Evolutionary conservation across 2,329 filamentous ascomycete genomes (phyloP).

Genomic region (Coniochaeta sp.): DNA sequence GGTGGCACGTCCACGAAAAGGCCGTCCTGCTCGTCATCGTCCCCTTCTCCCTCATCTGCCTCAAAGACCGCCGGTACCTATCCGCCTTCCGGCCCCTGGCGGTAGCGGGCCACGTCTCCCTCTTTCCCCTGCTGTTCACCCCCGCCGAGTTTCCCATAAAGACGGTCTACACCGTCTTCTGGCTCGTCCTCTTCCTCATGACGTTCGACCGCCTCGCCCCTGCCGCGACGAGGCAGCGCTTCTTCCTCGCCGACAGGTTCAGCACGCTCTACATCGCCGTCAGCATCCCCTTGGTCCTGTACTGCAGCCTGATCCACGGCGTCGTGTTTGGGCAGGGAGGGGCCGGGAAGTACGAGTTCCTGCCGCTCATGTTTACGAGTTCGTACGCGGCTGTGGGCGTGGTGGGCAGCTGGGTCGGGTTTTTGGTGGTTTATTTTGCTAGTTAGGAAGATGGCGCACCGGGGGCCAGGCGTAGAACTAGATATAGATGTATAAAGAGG

Average conservation of each 20-base stretch:
- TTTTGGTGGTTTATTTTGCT: slow-evolving; percentile 83
- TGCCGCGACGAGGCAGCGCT: slow-evolving; percentile 68
- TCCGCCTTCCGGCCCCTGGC: slow-evolving; percentile 87
- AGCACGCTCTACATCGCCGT: slow-evolving; percentile 83
- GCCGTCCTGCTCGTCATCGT: slow-evolving; percentile 91
- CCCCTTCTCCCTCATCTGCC: slow-evolving; percentile 86
- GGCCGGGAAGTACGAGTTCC: slow-evolving; percentile 80
- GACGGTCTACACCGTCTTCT: slow-evolving; percentile 84
- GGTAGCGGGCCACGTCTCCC: slow-evolving; percentile 87
- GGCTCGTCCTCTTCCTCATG: slow-evolving; percentile 80
- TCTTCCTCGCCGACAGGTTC: slow-evolving; percentile 89
- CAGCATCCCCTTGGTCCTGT: slow-evolving; percentile 81
- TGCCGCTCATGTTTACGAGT: slow-evolving; percentile 96
- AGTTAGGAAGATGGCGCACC: slow-evolving; percentile 25
- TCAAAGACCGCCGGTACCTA: slow-evolving; percentile 83
- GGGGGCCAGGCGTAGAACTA: too few relatives aligned
- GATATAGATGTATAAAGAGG: too few relatives aligned
- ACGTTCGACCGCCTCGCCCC: slow-evolving; percentile 84
- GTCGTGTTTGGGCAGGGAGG: slow-evolving; percentile 77
- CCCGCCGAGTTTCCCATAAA: slow-evolving; percentile 91
- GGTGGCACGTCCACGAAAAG: slow-evolving; percentile 98
- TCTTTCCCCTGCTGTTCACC: slow-evolving; percentile 92
- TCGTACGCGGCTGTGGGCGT: slow-evolving; percentile 93
- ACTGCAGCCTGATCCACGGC: slow-evolving; percentile 78
- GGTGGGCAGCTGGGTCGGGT: slow-evolving; percentile 90